A percentile compares a stretch with the other conserved stretches of the same genome.
Evolutionary conservation across 306 rosid species (phyloP).

Genomic region (Begonia masoniana): DNA sequence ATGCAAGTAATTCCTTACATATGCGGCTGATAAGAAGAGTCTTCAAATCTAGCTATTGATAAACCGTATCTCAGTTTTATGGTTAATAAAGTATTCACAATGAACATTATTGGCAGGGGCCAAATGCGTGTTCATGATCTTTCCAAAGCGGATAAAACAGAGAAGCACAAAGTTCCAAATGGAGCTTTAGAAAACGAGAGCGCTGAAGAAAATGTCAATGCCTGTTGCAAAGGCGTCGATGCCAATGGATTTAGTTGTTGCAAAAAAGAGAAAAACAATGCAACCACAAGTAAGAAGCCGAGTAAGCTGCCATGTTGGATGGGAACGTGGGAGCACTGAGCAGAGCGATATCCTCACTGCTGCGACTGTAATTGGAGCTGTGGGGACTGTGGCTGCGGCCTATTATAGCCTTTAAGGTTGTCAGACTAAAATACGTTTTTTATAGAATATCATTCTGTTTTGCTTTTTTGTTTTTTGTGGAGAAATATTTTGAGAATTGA

Average conservation of each 20-base stretch:
- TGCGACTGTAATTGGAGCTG: conserved; percentile 50
- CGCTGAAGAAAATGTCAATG: conserved; percentile 17
- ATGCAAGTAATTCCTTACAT: too few species aligned
- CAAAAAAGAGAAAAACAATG: conserved; percentile 39
- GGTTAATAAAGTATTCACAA: too few species aligned
- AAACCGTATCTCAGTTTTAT: too few species aligned
- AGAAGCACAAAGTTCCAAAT: conserved; percentile 18
- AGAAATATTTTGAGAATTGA: conserved; percentile 5
- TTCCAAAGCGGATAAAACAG: conserved; percentile 8
- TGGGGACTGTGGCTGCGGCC: conserved; percentile 43
- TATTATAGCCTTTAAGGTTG: too few species aligned
- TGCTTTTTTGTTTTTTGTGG: conserved; percentile 21
- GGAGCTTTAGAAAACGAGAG: conserved; percentile 23
- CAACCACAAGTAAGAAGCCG: conserved; percentile 19
- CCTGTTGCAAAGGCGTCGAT: conserved; percentile 62
- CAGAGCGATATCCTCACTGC: conserved; percentile 39
- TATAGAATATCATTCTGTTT: conserved; percentile 4
- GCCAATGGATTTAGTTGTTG: conserved; percentile 73
- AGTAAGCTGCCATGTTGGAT: conserved; percentile 27
- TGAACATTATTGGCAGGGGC: conserved; percentile 25
- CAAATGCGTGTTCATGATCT: conserved; percentile 31
- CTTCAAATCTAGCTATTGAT: too few species aligned
- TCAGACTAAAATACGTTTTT: too few species aligned
- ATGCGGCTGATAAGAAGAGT: too few species aligned
- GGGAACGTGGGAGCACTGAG: conserved; percentile 20